These are phyloP conservation scores for Trypethelium eluteriae DNA, from an alignment of 495 filamentous ascomycete genomes.

Conservation along the genomic window DNA sequence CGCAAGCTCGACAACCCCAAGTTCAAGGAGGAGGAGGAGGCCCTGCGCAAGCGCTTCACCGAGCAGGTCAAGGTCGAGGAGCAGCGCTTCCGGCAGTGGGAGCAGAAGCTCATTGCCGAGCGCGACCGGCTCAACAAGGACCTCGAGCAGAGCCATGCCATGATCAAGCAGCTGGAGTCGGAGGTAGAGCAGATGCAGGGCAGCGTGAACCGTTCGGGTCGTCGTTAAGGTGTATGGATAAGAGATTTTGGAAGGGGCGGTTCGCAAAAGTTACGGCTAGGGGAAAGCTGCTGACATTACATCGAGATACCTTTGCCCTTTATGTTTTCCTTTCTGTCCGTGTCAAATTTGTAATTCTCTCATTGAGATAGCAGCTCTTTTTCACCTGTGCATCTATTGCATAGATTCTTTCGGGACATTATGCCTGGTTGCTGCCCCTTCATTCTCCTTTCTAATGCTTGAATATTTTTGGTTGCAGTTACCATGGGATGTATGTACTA, in stretches of 20 bases:
- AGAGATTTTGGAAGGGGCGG: neutral
- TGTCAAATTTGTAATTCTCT: neutral
- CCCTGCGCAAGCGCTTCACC: slow-evolving; percentile 94
- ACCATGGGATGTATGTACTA: neutral
- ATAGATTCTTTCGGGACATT: slow-evolving; percentile 1
- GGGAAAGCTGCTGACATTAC: neutral
- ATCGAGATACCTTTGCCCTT: slow-evolving; percentile 8
- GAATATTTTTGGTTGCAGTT: neutral
- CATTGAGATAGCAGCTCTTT: neutral
- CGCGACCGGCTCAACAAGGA: slow-evolving; percentile 98
- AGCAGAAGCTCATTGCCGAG: slow-evolving; percentile 98
- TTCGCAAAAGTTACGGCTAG: neutral
- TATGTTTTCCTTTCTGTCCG: neutral
- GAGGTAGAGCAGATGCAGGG: slow-evolving; percentile 93
- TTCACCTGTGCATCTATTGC: slow-evolving; percentile 5
- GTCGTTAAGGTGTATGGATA: slow-evolving; percentile 55
- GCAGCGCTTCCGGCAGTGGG: slow-evolving; percentile 96
- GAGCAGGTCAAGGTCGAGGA: slow-evolving; percentile 99
- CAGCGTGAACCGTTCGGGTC: slow-evolving; percentile 82
- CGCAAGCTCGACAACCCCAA: slow-evolving; percentile 99
- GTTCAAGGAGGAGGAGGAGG: slow-evolving; percentile 99
- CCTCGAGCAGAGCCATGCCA: slow-evolving; percentile 89
- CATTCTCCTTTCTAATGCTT: neutral
- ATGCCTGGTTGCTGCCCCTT: neutral
- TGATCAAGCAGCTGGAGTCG: slow-evolving; percentile 88